Evolutionary conservation across 192 early-diverging fungal species (phyloP), one percentile per base, ranked within the genome.

Genomic region (Gaertneriomyces sp.): DNA sequence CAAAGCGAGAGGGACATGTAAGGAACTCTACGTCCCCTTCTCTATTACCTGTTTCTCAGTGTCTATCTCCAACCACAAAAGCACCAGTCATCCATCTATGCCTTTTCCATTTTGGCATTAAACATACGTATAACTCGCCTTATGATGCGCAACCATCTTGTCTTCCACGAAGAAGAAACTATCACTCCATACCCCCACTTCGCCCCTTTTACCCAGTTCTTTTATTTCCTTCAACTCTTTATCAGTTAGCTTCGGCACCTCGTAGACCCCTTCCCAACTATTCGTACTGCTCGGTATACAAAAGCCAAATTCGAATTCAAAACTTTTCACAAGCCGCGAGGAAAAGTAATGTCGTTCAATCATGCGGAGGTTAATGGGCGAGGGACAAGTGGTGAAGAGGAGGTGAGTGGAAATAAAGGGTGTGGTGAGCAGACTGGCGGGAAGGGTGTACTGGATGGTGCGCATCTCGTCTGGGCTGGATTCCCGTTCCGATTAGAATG

Each of bases 111-210:
- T 51, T 6, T 20, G 20, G 4, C 49, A 20, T 39, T 8, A 58
- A 42, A 42, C 53, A 59, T 83, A 83, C 7, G 61, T 49, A 52
- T 81, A 85, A 46, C 49, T 72, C 3, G 83, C 80, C 70, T 85
- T 85, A 58, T 78, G 76, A 55, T 85, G 83, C 75, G 84, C 74
- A 14, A 85, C 68, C 11, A 85, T 63, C 52, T 65, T 67, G 40
- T 76, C 77, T 61, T 85, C 70, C 9, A 85, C 76, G 74, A 85
- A 85, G 56, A 84, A 85, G 56, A 82, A 85, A 45, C 77, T 81
- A 59, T 85, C 83, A 49, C 17, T n/a, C 47, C 14, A 68, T 33
- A 74, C 19, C 11, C 11, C 19, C 20, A 60, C 47, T 2, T 17
- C 47, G 12, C 11, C 11, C 47, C 1, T 49, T n/a, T 49, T 17